A percentile compares a stretch with the other conserved stretches of the same genome.
phyloP scores from a whole-genome alignment of 129 eudicot genomes.

The Saposhnikovia divaricata region DNA sequence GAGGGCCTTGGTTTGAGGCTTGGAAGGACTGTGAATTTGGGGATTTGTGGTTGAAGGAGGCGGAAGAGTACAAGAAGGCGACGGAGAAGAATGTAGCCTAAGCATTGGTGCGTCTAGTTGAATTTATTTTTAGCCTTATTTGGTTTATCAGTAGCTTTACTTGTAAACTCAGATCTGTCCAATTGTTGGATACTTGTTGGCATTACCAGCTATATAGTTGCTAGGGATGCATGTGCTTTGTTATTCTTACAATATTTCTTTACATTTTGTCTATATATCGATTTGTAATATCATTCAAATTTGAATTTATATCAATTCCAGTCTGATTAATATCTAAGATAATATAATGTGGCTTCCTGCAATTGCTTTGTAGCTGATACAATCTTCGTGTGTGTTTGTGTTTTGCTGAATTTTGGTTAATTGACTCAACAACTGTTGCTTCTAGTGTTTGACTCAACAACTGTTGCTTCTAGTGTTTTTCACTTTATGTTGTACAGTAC shows the following conservation, averaged over 20 bases:
- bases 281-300: background rate
- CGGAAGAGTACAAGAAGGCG: constrained; percentile 55
- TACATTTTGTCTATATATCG: background rate
- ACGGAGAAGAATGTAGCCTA: constrained; percentile 22
- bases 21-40: constrained; percentile 90
- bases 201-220: background rate
- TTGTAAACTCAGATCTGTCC: background rate
- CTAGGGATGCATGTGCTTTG: background rate
- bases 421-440: background rate
- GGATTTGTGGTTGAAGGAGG: constrained; percentile 76
- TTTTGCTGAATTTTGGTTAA: background rate
- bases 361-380: background rate
- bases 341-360: background rate
- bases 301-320: background rate
- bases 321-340: background rate
- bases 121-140: background rate
- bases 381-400: background rate
- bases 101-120: background rate
- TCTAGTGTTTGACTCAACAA: background rate
- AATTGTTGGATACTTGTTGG: background rate
- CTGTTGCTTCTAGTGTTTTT: background rate
- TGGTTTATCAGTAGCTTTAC: background rate
- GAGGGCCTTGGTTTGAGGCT: constrained; percentile 97
- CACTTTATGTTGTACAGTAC: background rate
- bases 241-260: background rate